Base-by-base conservation (phyloP, 2,329 filamentous ascomycete species). In the Magnaporthiopsis rhizophila region DNA sequence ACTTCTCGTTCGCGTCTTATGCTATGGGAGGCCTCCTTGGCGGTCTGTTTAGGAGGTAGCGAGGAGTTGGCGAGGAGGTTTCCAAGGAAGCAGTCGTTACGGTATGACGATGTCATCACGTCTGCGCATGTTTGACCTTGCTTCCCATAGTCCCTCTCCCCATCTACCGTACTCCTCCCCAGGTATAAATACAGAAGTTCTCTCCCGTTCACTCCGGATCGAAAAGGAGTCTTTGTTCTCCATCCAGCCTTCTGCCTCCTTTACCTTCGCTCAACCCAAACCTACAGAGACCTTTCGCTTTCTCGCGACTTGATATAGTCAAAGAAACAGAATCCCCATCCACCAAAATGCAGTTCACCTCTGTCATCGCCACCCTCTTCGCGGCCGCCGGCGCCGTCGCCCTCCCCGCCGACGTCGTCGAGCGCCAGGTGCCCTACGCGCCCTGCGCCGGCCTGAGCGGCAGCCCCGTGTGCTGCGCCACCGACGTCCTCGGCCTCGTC, bases 381-480 rank as follows among this genome's bases (percentile, higher is more conserved):
- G 65, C 71, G 65, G 65, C 68, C 63, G 64, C 71, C 62, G 66
- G 69, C 60, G 64, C 69, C 58, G 71, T 73, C 59, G 68, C 71
- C 60, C 67, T 69, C 53, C 71, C 74, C 11, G 71, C 72, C 6
- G 67, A 70, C 59, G 63, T 71, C n/a, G 72, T 73, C 53, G 72
- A 75, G 65, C 75, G 77, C 61, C 75, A 76, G 70, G 67, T 71
- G 38, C 64, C 68, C 7, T 81, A 80, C 64, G 62, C 69, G 11
- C 73, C 80, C 58, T 82, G 81, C 70, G 73, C 73, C 36, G 75
- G 74, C 24, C 74, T 81, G 26, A 80, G 80, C 69, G 72, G 70
- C 68, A 76, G 69, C 38, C 70, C 81, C 3, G 79, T 83, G 68
- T 89, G 86, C 79, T 89, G 86, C 71, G 82, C 85, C 18, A 86